Conservation (phyloP, 768 basidiomycete species). For the Xanthoconium purpureum region DNA sequence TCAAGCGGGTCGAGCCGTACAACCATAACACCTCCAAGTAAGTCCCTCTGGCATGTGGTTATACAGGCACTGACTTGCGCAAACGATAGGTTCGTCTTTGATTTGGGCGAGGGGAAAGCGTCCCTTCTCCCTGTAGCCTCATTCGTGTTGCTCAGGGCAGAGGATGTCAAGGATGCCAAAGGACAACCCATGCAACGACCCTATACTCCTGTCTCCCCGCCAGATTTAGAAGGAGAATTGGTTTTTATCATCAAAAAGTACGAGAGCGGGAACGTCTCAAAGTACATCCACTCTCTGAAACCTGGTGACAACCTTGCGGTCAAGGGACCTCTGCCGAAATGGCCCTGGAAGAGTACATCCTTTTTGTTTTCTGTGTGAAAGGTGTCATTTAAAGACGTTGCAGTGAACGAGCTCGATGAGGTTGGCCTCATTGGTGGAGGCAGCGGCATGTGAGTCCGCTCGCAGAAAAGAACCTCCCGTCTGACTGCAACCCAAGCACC, state of each 20-base stretch:
- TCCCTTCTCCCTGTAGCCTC: slow-evolving; percentile 79
- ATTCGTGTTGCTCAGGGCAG: slow-evolving; percentile 73
- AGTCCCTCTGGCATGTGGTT: slow-evolving; percentile 17
- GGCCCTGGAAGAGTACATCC: slow-evolving; percentile 71
- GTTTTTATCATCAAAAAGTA: slow-evolving; percentile 83
- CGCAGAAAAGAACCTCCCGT: neutral
- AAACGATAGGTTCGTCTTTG: slow-evolving; percentile 65
- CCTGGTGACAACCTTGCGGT: slow-evolving; percentile 79
- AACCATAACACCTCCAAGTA: slow-evolving; percentile 92
- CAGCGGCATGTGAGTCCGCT: slow-evolving; percentile 71
- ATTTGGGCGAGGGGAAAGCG: slow-evolving; percentile 72
- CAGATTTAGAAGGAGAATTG: slow-evolving; percentile 72
- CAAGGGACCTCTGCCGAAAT: slow-evolving; percentile 91
- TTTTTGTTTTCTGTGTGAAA: neutral
- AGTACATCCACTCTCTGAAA: slow-evolving; percentile 77
- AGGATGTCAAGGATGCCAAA: slow-evolving; percentile 67
- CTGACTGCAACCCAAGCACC: slow-evolving; percentile 46
- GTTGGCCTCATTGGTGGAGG: slow-evolving; percentile 92
- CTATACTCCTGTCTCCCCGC: slow-evolving; percentile 87
- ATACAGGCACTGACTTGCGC: neutral
- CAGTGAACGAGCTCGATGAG: slow-evolving; percentile 80
- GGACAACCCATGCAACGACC: slow-evolving; percentile 88
- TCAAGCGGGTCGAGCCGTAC: slow-evolving; percentile 79
- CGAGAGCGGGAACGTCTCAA: slow-evolving; percentile 79
- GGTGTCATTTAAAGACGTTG: neutral